Evolutionary conservation across 805 yeast genomes (phyloP).

Genomic region (Metschnikowia hibisci): DNA sequence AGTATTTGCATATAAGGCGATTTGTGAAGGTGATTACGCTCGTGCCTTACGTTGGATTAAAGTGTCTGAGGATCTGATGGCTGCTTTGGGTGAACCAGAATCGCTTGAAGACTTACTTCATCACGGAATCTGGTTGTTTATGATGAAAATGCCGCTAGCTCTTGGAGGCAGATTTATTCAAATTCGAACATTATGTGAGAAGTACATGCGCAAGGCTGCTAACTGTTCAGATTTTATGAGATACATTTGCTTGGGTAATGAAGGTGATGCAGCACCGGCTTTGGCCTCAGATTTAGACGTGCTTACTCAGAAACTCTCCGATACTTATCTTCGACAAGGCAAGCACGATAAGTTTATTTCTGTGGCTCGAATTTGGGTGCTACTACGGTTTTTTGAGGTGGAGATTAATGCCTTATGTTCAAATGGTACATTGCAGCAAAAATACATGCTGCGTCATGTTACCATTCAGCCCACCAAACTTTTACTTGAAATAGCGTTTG

Average conservation of each 20-base stretch:
- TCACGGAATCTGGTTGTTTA: conserved; percentile 11
- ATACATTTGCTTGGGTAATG: conserved; percentile 1
- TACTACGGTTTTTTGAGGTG: conserved; percentile 12
- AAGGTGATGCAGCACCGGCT: not conserved
- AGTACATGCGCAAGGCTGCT: conserved; percentile 6
- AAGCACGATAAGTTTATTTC: conserved; percentile 11
- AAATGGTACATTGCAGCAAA: conserved; percentile 8
- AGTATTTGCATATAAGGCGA: conserved; percentile 9
- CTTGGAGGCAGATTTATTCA: conserved; percentile 3
- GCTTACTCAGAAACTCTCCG: conserved; percentile 1
- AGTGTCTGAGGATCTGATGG: conserved; percentile 6
- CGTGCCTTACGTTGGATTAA: conserved; percentile 8
- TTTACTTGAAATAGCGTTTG: conserved; percentile 6
- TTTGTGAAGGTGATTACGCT: conserved; percentile 6
- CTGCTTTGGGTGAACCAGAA: conserved; percentile 8
- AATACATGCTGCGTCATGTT: conserved; percentile 1
- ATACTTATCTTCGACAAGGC: not conserved
- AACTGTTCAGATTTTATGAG: conserved; percentile 6
- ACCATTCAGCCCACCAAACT: conserved; percentile 14
- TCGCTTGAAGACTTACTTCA: conserved; percentile 12
- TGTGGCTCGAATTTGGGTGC: conserved; percentile 16
- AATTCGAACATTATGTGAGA: conserved; percentile 2
- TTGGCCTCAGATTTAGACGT: not conserved
- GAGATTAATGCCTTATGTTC: conserved; percentile 10
- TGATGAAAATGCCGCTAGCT: conserved; percentile 9